These are phyloP conservation scores for Naganishia sp. DNA, from an alignment of 1,284 basidiomycete genomes.

Conservation along the genomic window DNA sequence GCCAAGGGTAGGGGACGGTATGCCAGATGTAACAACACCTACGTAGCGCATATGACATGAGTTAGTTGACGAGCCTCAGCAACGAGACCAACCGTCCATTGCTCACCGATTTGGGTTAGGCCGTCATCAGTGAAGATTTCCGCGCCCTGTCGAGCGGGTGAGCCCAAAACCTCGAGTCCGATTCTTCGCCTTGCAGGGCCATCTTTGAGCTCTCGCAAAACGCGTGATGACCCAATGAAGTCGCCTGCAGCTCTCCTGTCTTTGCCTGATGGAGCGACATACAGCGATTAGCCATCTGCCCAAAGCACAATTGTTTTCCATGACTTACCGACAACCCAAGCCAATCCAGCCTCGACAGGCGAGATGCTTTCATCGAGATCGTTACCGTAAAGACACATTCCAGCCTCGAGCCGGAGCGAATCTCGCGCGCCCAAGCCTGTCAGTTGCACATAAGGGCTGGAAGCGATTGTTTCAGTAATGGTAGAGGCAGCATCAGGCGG, in stretches of 20 bases:
- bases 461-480: conserved; percentile 68
- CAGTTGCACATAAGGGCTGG: conserved; percentile 70
- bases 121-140: conserved; percentile 66
- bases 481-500: conserved; percentile 73
- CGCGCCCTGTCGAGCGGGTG: conserved; percentile 86
- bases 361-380: conserved; percentile 85
- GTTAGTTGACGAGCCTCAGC: conserved; percentile 4
- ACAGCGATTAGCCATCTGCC: too few species aligned
- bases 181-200: conserved; percentile 77
- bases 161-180: conserved; percentile 78
- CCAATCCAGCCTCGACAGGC: conserved; percentile 86
- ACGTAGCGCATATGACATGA: conserved; percentile 5
- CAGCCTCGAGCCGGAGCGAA: conserved; percentile 89
- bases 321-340: conserved; percentile 82
- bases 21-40: conserved; percentile 87
- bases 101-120: conserved; percentile 63
- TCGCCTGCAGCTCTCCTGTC: conserved; percentile 66
- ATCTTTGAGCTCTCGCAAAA: conserved; percentile 76
- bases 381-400: conserved; percentile 96
- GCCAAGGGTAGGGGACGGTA: conserved; percentile 85
- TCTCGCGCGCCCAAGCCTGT: conserved; percentile 92
- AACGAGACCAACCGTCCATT: neutral
- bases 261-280: conserved; percentile 61
- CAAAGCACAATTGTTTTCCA: neutral
- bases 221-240: conserved; percentile 82